Evolutionary conservation across 2,329 filamentous ascomycete genomes (phyloP).

Genomic region (Apiospora malaysiana): DNA sequence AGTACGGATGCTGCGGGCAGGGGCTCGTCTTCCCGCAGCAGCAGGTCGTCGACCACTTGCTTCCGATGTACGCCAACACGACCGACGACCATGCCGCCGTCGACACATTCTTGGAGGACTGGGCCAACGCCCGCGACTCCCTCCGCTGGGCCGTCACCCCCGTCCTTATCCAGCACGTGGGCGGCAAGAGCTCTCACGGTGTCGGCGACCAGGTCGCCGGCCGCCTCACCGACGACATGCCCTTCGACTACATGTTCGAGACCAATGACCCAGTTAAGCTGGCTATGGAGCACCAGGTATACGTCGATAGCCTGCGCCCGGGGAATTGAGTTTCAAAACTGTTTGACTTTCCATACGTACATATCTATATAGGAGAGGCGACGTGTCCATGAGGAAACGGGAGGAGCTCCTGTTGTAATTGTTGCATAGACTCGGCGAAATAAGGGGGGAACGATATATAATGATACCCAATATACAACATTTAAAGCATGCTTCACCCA

Average conservation of each 20-base stretch:
- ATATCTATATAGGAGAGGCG: neutral
- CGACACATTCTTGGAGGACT: slow-evolving; percentile 37
- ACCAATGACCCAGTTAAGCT: slow-evolving; percentile 31
- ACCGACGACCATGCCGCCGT: slow-evolving; percentile 27
- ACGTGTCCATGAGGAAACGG: neutral
- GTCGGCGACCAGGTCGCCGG: slow-evolving; percentile 27
- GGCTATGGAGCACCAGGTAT: slow-evolving; percentile 30
- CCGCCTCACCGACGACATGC: slow-evolving; percentile 26
- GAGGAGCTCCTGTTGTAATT: neutral
- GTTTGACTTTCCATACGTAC: too few relatives aligned
- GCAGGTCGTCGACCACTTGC: slow-evolving; percentile 29
- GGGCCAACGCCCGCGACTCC: slow-evolving; percentile 28
- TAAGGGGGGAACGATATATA: neutral
- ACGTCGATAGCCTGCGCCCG: neutral
- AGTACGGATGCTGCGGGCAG: slow-evolving; percentile 37
- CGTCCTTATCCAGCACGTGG: slow-evolving; percentile 38
- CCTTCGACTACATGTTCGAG: slow-evolving; percentile 34
- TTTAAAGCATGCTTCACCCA: neutral
- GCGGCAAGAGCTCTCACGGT: slow-evolving; percentile 35
- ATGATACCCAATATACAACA: slow-evolving; percentile 8
- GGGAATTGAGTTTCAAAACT: neutral
- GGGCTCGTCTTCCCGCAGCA: slow-evolving; percentile 35
- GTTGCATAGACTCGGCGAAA: neutral
- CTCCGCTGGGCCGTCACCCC: slow-evolving; percentile 37
- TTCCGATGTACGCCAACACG: slow-evolving; percentile 31